Conservation (phyloP, 441 rosid species). For the Geranium incanum region DNA sequence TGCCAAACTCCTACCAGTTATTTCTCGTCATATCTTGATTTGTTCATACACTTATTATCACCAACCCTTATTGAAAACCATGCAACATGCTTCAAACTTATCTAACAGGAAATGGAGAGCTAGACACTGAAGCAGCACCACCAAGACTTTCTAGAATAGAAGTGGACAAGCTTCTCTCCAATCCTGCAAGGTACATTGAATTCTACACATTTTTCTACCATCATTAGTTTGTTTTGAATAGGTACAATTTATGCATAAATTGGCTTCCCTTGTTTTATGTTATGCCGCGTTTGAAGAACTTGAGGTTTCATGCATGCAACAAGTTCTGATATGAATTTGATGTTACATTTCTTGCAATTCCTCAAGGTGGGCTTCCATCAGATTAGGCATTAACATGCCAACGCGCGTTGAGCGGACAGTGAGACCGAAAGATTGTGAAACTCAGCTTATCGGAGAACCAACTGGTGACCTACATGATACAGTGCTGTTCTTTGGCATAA, state of each 20-base stretch:
- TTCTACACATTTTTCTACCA: too few relatives aligned
- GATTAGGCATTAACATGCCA: slow-evolving; percentile 69
- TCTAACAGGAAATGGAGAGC: slow-evolving; percentile 16
- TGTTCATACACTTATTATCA: too few relatives aligned
- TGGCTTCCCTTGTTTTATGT: too few relatives aligned
- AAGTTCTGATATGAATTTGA: slow-evolving; percentile 28
- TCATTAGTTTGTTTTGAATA: slow-evolving; percentile 22
- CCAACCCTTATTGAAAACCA: too few relatives aligned
- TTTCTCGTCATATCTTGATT: slow-evolving; percentile 25
- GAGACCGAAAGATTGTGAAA: slow-evolving; percentile 52
- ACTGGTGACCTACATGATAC: slow-evolving; percentile 72
- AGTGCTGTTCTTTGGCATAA: slow-evolving; percentile 70
- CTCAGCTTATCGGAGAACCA: slow-evolving; percentile 72
- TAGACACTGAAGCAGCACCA: too few relatives aligned
- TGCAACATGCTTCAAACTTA: too few relatives aligned
- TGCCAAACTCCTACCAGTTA: slow-evolving; percentile 45
- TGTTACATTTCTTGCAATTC: neutral
- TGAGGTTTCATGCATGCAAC: slow-evolving; percentile 8
- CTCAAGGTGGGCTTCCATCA: slow-evolving; percentile 62
- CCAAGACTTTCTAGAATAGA: slow-evolving; percentile 23
- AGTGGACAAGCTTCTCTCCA: slow-evolving; percentile 48
- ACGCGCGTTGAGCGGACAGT: slow-evolving; percentile 68
- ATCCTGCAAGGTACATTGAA: slow-evolving; percentile 49
- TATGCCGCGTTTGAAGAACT: too few relatives aligned
- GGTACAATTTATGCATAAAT: too few relatives aligned